Evolutionary conservation across 2,329 filamentous ascomycete species (phyloP), one percentile per base, ranked within the genome.

Genomic region (Aspergillus sp.): DNA sequence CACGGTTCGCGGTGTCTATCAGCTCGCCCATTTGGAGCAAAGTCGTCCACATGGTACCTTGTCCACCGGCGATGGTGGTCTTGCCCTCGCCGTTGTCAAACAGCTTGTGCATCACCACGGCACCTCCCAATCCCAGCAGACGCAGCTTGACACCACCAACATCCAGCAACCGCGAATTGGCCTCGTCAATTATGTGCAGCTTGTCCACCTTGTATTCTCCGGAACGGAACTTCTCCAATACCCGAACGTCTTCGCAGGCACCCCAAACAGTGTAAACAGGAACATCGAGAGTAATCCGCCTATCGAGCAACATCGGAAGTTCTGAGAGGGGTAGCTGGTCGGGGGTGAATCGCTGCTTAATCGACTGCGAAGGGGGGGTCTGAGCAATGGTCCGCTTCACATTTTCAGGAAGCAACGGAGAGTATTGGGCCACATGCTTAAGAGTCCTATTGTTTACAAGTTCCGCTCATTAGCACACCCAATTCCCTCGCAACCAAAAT

Each of bases 41-140:
- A 6, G 95, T 99, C 7, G 95, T 99, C 95, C 95, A 99, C 95
- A 99, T 99, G 50, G 95, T 99, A 63, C 95, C 95, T 77, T 99
- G 95, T 20, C 95, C 95, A 74, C 95, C 95, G 22, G 95, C 95
- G 77, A 99, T 99, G 2, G 96, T 99, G 54, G 95, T 99, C 77
- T 94, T 89, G 61, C 95, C 95, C 74, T 99, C 95, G 56, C 95
- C 95, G 68, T 99, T 99, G 77, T 99, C 95, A 72, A 99, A 99
- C 18, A 99, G 86, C 84, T 99, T 99, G 84, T 99, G 95, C 92
- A 99, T 99, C 61, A 99, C 95, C 5, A 99, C 94, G 6, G 95
- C 95, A 70, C 95, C 95, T 65, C 95, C 95, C 36, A 99, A 84
- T 63, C 95, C 95, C 31, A 99, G 86, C 53, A 99, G 85, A 71